Evolutionary conservation across 805 yeast genomes (phyloP).

Genomic region (Metschnikowia lunata): DNA sequence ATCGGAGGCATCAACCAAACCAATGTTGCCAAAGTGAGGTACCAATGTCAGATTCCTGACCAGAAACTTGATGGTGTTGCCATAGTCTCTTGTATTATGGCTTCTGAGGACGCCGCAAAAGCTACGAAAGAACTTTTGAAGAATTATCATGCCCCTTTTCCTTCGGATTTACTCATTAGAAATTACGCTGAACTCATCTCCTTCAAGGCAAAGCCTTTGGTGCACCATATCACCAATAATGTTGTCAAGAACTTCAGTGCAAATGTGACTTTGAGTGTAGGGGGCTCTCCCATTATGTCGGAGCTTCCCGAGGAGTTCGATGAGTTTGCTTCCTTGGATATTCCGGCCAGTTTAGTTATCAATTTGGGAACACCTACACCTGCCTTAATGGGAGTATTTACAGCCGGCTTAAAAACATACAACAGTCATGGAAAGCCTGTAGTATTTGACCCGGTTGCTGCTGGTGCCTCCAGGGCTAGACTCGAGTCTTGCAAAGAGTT

Average conservation of each 20-base stretch:
- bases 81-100: constrained; percentile 83
- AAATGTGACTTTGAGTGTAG: constrained; percentile 75
- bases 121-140: constrained; percentile 43
- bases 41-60: constrained; percentile 44
- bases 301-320: constrained; percentile 63
- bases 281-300: constrained; percentile 88
- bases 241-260: constrained; percentile 91
- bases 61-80: constrained; percentile 73
- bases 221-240: constrained; percentile 82
- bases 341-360: constrained; percentile 53
- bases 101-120: constrained; percentile 46
- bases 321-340: constrained; percentile 52
- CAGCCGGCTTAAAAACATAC: constrained; percentile 54
- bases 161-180: constrained; percentile 1
- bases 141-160: constrained; percentile 24
- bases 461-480: constrained; percentile 72
- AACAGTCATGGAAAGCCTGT: constrained; percentile 55
- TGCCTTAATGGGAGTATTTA: constrained; percentile 38
- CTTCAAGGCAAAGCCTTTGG: constrained; percentile 47
- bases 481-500: constrained; percentile 43
- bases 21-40: constrained; percentile 57
- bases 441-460: constrained; percentile 90
- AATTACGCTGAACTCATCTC: not conserved
- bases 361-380: constrained; percentile 73
- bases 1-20: constrained; percentile 73